Base-by-base conservation (phyloP, 2,329 filamentous ascomycete species). In the Alternaria brassicae region DNA sequence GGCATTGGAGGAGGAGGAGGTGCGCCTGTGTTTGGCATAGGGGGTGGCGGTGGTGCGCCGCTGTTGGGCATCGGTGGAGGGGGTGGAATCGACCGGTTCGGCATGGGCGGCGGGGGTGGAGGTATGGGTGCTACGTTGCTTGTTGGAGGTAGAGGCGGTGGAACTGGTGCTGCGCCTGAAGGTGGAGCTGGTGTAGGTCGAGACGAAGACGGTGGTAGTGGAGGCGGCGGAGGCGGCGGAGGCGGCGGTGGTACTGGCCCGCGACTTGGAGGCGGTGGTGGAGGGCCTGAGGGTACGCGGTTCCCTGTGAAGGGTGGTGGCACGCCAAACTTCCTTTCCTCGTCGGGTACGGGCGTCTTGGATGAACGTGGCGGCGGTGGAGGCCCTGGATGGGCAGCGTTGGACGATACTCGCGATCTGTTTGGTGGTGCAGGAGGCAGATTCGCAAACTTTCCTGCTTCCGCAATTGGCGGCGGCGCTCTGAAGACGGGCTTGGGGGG, bases 391-490 rank as follows among this genome's bases (percentile, higher is more conserved):
- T 82, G 82, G 9, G 82, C 69, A 66, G 83, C 55, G 68, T 81
- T 74, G 9, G 84, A 85, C 15, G 79, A 74, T 61, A 85, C 84
- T 66, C 83, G 75, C 58, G 80, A 76, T 71, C 83, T 77, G 72
- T 81, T 68, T 77, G 85, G 74, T 55, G 78, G 79, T 30, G 77
- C 71, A 12, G 81, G 74, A 19, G 81, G 82, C 56, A 82, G 80
- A 28, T 81, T 77, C 3, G 90, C 92, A 73, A 88, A 95, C 78
- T 92, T 96, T 36, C 95, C 95, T 58, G 95, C 95, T 77, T 97
- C 93, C 55, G 92, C 88, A 60, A 98, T 80, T 2, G 94, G 91
- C 32, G 95, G 95, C 44, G 95, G 95, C 8, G 92, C 94, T 65
- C 88, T 86, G 81, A 96, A 98, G 69, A 84, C 85, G 8, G 87